phyloP scores from a whole-genome alignment of 2,329 filamentous ascomycete genomes.

The Phoma sp. region DNA sequence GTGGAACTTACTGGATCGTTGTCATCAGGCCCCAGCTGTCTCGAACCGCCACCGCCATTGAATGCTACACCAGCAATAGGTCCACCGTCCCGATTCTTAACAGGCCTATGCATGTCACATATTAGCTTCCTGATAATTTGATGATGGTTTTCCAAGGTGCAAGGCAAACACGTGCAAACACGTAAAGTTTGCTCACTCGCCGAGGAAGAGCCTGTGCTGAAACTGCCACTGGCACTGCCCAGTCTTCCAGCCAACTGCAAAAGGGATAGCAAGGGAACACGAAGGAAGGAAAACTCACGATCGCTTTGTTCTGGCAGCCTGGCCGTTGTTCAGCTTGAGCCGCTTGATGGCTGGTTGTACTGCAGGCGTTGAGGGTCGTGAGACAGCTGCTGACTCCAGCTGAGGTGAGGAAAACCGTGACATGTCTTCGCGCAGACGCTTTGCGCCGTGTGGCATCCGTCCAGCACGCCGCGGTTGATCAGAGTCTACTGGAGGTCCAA shows the following conservation, averaged over 20 bases:
- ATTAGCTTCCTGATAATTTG: conserved; percentile 41
- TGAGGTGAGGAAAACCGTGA: conserved; percentile 42
- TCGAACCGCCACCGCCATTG: conserved; percentile 64
- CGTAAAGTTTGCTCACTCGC: conserved; percentile 44
- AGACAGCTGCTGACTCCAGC: conserved; percentile 37
- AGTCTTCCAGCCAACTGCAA: conserved; percentile 21
- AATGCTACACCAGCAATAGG: conserved; percentile 71
- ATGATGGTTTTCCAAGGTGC: conserved; percentile 22
- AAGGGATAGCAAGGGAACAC: conserved; percentile 19
- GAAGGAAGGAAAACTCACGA: conserved; percentile 41
- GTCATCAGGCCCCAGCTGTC: conserved; percentile 65
- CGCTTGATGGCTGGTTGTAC: conserved; percentile 41
- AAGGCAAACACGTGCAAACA: conserved; percentile 40
- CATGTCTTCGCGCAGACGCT: conserved; percentile 41
- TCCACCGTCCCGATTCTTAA: conserved; percentile 73
- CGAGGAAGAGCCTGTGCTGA: conserved; percentile 32
- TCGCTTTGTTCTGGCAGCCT: conserved; percentile 46
- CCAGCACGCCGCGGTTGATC: conserved; percentile 40
- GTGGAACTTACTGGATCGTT: conserved; percentile 60
- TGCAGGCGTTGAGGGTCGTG: conserved; percentile 44
- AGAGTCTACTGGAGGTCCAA: conserved; percentile 43
- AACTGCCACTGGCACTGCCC: conserved; percentile 33
- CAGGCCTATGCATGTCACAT: conserved; percentile 62
- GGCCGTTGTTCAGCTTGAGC: conserved; percentile 44
- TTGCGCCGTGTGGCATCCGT: conserved; percentile 35